phyloP scores from a whole-genome alignment of 2,329 filamentous ascomycete genomes.

The Stagonosporopsis vannaccii region DNA sequence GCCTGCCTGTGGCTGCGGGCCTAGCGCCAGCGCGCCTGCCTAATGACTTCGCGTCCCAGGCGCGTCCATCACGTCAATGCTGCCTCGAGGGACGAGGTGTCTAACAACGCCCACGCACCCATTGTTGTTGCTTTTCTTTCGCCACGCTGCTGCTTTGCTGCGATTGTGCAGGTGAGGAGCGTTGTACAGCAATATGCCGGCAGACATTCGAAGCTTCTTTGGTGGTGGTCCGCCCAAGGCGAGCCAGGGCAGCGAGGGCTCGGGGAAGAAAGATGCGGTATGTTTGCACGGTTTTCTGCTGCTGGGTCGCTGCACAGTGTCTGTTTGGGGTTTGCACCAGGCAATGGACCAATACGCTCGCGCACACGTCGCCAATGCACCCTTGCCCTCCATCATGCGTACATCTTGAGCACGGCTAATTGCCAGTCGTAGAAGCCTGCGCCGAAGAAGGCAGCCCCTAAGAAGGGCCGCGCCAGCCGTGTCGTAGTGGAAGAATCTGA shows the following conservation, averaged over 20 bases:
- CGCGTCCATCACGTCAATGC: constrained; percentile 25
- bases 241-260: constrained; percentile 49
- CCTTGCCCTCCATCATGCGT: background rate
- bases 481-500: constrained; percentile 77
- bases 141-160: background rate
- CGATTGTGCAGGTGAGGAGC: background rate
- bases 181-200: constrained; percentile 66
- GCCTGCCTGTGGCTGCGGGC: constrained; percentile 20
- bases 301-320: background rate
- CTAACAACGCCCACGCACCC: constrained; percentile 13
- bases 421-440: constrained; percentile 30
- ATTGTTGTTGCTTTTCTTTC: background rate
- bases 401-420: constrained; percentile 14
- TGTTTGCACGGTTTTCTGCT: constrained; percentile 2
- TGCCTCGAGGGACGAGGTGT: constrained; percentile 8
- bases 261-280: constrained; percentile 45
- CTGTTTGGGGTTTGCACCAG: background rate
- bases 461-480: constrained; percentile 50
- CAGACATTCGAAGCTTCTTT: constrained; percentile 92
- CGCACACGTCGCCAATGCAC: background rate
- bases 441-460: constrained; percentile 48
- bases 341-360: background rate
- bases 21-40: constrained; percentile 2
- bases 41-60: constrained; percentile 23
- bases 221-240: constrained; percentile 73